phyloP scores from a whole-genome alignment of 257 asterid species.

The Mitragyna speciosa region DNA sequence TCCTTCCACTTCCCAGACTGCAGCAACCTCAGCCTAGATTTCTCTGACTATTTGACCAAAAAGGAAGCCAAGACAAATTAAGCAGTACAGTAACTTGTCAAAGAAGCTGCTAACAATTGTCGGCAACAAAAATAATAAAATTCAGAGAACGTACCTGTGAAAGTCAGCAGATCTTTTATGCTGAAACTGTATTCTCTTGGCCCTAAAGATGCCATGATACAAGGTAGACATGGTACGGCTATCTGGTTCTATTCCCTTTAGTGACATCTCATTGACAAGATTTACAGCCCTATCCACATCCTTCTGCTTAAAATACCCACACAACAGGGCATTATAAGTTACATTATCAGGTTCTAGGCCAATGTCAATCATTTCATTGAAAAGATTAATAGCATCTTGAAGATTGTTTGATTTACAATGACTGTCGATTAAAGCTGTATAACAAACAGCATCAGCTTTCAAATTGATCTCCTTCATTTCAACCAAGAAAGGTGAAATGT shows the following conservation, averaged over 20 bases:
- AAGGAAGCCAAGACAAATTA: background rate
- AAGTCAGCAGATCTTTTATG: constrained; percentile 6
- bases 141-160: constrained; percentile 12
- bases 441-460: constrained; percentile 58
- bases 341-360: constrained; percentile 65
- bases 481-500: constrained; percentile 29
- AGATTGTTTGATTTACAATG: constrained; percentile 64
- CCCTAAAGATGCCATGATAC: constrained; percentile 31
- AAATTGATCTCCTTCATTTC: constrained; percentile 56
- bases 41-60: background rate
- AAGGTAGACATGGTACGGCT: constrained; percentile 9
- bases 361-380: constrained; percentile 58
- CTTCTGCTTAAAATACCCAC: constrained; percentile 65
- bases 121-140: background rate
- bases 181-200: constrained; percentile 26
- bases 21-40: background rate
- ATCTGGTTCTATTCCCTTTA: constrained; percentile 58
- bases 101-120: background rate
- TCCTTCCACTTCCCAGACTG: background rate
- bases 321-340: constrained; percentile 64
- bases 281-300: constrained; percentile 45
- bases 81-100: background rate
- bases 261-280: constrained; percentile 52
- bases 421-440: constrained; percentile 71
- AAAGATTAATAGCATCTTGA: constrained; percentile 58